Evolutionary conservation across 225 moss, liverwort and hornwort species (phyloP).

Genomic region (Bryum argenteum): DNA sequence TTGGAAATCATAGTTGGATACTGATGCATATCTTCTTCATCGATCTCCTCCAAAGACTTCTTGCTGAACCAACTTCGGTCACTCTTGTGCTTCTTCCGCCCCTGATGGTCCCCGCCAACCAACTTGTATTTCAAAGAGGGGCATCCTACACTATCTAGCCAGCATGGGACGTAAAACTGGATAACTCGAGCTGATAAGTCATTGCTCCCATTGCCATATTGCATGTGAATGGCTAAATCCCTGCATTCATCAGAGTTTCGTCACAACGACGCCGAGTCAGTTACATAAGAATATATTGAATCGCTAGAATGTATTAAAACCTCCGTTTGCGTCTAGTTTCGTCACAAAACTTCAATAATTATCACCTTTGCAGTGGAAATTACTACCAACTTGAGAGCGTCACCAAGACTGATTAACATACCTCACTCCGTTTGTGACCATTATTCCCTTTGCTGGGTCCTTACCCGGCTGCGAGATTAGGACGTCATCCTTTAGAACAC

Average conservation of each 20-base stretch:
- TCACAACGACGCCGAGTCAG: background rate
- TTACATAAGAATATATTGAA: background rate
- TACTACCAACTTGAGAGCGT: background rate
- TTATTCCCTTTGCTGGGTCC: constrained; percentile 63
- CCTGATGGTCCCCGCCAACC: constrained; percentile 41
- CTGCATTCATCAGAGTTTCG: constrained; percentile 41
- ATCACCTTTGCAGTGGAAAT: constrained; percentile 3
- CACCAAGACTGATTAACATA: constrained; percentile 15
- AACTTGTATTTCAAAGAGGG: constrained; percentile 65
- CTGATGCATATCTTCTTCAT: constrained; percentile 76
- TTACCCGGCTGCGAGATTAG: constrained; percentile 74
- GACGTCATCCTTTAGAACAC: constrained; percentile 31
- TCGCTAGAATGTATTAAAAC: background rate
- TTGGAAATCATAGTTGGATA: constrained; percentile 75
- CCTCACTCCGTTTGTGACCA: constrained; percentile 59
- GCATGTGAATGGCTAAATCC: constrained; percentile 78
- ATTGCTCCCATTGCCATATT: constrained; percentile 68
- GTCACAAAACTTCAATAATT: background rate
- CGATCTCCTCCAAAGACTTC: constrained; percentile 61
- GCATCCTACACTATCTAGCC: constrained; percentile 78
- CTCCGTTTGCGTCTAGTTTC: background rate
- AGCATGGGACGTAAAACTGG: constrained; percentile 87
- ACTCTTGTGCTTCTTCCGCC: constrained; percentile 46
- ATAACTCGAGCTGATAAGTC: constrained; percentile 78
- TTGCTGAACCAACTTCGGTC: constrained; percentile 49